Base-by-base conservation (phyloP, 495 filamentous ascomycete species). In the Podospora anserina region DNA sequence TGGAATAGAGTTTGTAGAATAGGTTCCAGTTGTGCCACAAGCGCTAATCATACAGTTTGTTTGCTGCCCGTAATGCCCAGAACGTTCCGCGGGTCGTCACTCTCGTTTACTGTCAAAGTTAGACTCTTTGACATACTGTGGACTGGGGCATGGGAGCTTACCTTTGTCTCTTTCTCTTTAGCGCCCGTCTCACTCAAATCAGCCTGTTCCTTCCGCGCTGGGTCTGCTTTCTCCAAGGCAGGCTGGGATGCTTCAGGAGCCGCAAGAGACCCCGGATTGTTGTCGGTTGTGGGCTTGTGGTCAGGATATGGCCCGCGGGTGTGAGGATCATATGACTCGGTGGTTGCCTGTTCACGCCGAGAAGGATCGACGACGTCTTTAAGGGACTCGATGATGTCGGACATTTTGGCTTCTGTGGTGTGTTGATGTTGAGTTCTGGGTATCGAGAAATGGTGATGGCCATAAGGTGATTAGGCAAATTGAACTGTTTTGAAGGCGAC, bases 331-430 rank as follows among this genome's bases (percentile, higher is more conserved):
- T 77, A 76, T 55, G 67, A 69, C 57, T 67, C 66, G 13, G 9
- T 34, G 1, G 75, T 77, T 11, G 75, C 74, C 23, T 69, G 44
- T 18, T 75, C 68, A n/a, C 72, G 75, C 64, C 72, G 65, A 13
- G 65, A 63, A 7, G 75, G 71, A 67, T 69, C 70, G 64, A 76
- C 15, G 15, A 68, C 70, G 49, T 76, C 74, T 39, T 74, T 77
- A 67, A 75, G 56, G 67, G 69, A 61, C n/a, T 66, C 66, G 62
- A 76, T 6, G 39, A 77, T 72, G 13, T 73, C 74, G 6, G 75
- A 77, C 75, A 77, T 77, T 58, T 2, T 75, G 62, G 65, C 20
- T 23, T 16, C 15, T 5, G 30, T 30, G 28, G 53, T 23, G 23
- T 44, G 19, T 30, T 32, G 30, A n/a, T 53, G 57, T 57, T 32